Evolutionary conservation across 2,329 filamentous ascomycete species (phyloP), one percentile per base, ranked within the genome.

Genomic region (Didymella pomorum): DNA sequence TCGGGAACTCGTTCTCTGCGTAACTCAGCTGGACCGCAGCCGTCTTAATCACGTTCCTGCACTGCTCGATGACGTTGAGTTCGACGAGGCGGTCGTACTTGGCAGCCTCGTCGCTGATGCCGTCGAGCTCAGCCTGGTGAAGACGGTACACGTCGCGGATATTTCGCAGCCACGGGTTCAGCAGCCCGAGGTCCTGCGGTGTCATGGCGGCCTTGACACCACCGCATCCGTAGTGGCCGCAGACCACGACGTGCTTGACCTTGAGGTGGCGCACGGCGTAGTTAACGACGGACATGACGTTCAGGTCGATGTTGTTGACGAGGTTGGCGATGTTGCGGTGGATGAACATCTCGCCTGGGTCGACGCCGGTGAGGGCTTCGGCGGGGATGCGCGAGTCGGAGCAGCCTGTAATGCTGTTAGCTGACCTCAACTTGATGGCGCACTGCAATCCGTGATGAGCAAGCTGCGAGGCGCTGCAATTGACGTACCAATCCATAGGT

Each of bases 141-240:
- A 91, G 81, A 11, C 89, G 82, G 78, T 91, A 91, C 57, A 91
- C 87, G 74, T 91, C 89, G 58, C 89, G 85, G 71, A 91, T 90
- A 79, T 90, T 89, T 50, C 88, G 82, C 63, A 91, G 82, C 89
- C 89, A 91, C 1, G 88, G 88, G 79, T 91, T 91, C 57, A 91
- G 79, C 29, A 91, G 76, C 49, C 89, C 89, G 55, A 91, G 78
- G 71, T 91, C 88, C 74, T 88, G 85, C 67, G 88, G 84, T 0
- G 87, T 89, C 72, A 77, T 76, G 3, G 87, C 84, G 0, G 87
- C 88, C 14, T 81, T 82, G 45, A 88, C 86, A n/a, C 88, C 88
- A 33, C 88, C 88, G 74, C 89, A 91, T 54, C 79, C 79, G 47
- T 87, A 86, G 80, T 91, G 89, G 1, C 88, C 88, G 77, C 87